Base-by-base conservation (phyloP, 352 stramenopile genomes). In the Phytophthora cactorum region DNA sequence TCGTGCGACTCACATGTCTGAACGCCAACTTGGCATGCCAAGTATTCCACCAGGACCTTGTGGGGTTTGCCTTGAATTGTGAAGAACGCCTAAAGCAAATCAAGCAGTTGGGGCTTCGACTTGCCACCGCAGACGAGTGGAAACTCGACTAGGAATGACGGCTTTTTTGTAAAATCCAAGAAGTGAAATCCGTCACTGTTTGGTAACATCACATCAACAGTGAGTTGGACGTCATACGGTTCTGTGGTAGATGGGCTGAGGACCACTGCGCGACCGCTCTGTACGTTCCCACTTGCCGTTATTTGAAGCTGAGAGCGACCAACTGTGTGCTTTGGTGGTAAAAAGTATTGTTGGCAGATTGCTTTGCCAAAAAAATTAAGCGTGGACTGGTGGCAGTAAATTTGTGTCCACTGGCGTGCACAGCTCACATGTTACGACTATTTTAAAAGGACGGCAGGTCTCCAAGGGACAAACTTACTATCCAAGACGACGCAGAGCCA, bases 31-130 rank as follows among this genome's bases (percentile, higher is more conserved):
- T 95, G 28, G 87, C 87, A 50, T 96, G 88, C 41, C 86, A 93
- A 38, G 82, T 86, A 11, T 90, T 91, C 54, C 87, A 96, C 59
- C 87, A 96, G 50, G 86, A 95, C 44, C 80, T 91, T 28, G 77
- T 95, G 27, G 89, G 88, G 14, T 95, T 93, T 56, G 68, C 79
- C 2, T 70, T 91, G 46, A 95, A 96, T 52, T 89, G 79, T 63
- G 87, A 93, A 59, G 89, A 93, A 51, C 86, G 89, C 3, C 65
- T 96, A 47, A 93, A 93, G 74, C 89, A 96, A 66, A 96, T 96
- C 73, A 93, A 94, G 56, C 87, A 93, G 52, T 77, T 96, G 25
- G 81, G 79, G 0, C 69, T 90, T 54, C 86, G 86, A 3, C 61
- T 91, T 41, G 72, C 78, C 25, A 82, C 66, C 7, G 12, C 67